Conservation (phyloP, 257 asterid genomes). For the Apocynum venetum region DNA sequence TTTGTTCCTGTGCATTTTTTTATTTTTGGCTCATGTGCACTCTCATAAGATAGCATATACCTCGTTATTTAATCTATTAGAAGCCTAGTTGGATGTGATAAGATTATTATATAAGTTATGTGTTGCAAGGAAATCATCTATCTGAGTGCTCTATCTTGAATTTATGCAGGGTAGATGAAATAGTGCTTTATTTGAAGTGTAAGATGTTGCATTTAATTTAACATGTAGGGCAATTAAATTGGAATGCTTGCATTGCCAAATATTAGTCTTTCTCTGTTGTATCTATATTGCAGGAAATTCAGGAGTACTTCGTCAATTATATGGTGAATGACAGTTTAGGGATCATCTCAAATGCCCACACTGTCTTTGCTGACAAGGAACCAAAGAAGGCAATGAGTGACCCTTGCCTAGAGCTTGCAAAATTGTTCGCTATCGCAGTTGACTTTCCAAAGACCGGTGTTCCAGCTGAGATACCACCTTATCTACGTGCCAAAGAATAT, state of each 20-base stretch:
- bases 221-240: no score
- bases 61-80: not conserved
- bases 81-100: not conserved
- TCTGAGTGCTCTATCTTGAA: not conserved
- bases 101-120: not conserved
- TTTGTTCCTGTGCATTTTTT: not conserved
- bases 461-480: slow-evolving; percentile 77
- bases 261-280: not conserved
- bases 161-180: not conserved
- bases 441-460: slow-evolving; percentile 89
- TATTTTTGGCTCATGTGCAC: not conserved
- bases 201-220: not conserved
- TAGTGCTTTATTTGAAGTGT: no score
- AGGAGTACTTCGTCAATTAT: slow-evolving; percentile 79
- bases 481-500: slow-evolving; percentile 64
- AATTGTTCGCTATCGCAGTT: slow-evolving; percentile 67
- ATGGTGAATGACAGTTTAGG: slow-evolving; percentile 83
- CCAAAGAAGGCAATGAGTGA: slow-evolving; percentile 44
- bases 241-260: not conserved
- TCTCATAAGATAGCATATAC: not conserved
- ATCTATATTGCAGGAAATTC: slow-evolving; percentile 54
- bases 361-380: slow-evolving; percentile 72
- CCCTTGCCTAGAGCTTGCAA: slow-evolving; percentile 57
- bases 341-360: slow-evolving; percentile 70
- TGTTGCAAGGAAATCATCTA: not conserved